Base-by-base conservation (phyloP, 805 yeast species). In the Yamadazyma paraphyllophila region DNA sequence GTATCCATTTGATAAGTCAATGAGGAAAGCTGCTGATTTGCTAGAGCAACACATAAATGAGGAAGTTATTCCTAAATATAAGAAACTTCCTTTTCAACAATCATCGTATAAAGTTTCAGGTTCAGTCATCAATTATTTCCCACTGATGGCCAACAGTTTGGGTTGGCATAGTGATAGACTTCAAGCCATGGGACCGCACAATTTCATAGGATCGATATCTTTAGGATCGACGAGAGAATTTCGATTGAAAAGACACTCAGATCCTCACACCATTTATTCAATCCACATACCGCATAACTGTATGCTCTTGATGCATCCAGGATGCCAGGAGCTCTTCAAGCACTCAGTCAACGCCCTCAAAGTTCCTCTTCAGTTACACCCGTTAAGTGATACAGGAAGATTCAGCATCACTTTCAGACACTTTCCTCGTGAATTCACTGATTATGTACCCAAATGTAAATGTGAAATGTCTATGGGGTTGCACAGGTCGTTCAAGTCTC, bases 91-190 rank as follows among this genome's bases (percentile, higher is more conserved):
- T 1, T 75, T 61, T 41, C 81, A 81, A 50, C 49, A 53, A 24
- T 51, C 51, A 7, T 56, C 56, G 7, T 85, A 90, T 90, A 53
- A 53, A 2, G 78, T 79, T 12, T 75, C 77, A 44, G 61, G 77
- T 10, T 79, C 81, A 16, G 71, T 84, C 3, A 76, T 78, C 14
- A 86, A 86, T 53, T 64, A 68, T 43, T 87, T 80, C 60, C 75
- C 73, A 6, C 63, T 66, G 4, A 69, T 75, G 7, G 62, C 67
- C 4, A 77, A 77, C 48, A 69, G 80, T 48, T 71, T 86, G 27
- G 89, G 84, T 41, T 85, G 83, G 80, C 95, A 87, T 59, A 81
- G 90, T 2, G 96, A 87, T 60, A 76, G 86, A 46, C 60, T 87
- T 50, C 82, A 88, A 0, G 73, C 81, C 41, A 72, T 85, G 16